Base-by-base conservation (phyloP, 345 rosid species). In the Cardamine resedifolia region DNA sequence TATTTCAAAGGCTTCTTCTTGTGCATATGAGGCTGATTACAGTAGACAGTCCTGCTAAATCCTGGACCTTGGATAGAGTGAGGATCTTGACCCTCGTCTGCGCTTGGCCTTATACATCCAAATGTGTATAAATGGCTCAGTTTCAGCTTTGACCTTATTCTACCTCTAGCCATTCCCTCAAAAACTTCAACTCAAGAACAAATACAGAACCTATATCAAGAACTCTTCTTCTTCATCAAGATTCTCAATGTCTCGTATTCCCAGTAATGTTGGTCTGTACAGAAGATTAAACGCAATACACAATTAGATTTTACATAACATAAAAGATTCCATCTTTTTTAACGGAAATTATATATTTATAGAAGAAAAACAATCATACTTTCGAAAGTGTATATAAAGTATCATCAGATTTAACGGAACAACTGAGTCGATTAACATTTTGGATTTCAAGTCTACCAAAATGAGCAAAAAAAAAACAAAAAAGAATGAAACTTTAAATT, bases 1-100 rank as follows among this genome's bases (percentile, higher is more conserved):
- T 94, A 91, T 38, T 85, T 83, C 43, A 87, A 67, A 39, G 96
- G 93, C 76, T 82, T 87, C 76, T 73, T 85, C 84, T 66, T 69
- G 81, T 95, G 98, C 85, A 84, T 28, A 44, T 68, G 77, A 57
- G 99, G 88, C 74, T 87, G 86, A 50, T 94, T 94, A 84, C 99
- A 91, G 68, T 83, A 57, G 16, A 94, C 96, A 53, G 85, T 75
- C 76, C 97, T 79, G 1, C 93, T 79, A 71, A 71, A 88, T 4
- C 91, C 93, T 10, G 91, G 90, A 41, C 97, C 93, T 59, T 80
- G 85, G 18, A 89, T 34, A 4, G 90, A 52, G 66, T 86, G 89
- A 15, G 87, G 86, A n/a, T 73, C 86, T 51, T 83, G 81, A 26
- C 59, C 77, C 34, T 85, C 78, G 7, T 76, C 66, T 8, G 81